Conservation (phyloP, 495 filamentous ascomycete genomes). For the Neurospora pannonica region DNA sequence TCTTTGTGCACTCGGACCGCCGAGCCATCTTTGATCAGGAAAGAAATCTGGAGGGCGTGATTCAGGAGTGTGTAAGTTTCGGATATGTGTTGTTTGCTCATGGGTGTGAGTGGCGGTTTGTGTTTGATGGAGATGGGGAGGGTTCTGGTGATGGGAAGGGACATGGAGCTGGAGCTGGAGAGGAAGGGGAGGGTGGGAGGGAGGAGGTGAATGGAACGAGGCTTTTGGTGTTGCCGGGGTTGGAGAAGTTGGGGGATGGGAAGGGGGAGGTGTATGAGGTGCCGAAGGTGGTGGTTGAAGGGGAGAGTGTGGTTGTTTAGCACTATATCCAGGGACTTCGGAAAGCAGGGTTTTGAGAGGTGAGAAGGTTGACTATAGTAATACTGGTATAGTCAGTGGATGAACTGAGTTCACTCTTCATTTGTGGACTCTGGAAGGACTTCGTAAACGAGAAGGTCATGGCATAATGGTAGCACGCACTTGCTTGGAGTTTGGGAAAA, state of each 20-base stretch:
- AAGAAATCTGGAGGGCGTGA: constrained; percentile 24
- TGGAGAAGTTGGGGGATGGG: neutral
- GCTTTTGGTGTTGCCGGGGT: neutral
- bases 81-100: constrained; percentile 27
- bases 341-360: too few species aligned
- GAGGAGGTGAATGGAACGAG: neutral
- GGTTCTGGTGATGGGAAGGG: too few species aligned
- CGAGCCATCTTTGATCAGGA: constrained; percentile 22
- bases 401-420: neutral
- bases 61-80: constrained; percentile 22
- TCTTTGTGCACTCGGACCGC: constrained; percentile 18
- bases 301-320: neutral
- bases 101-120: constrained; percentile 21
- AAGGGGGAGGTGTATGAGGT: neutral
- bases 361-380: neutral
- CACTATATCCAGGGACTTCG: neutral
- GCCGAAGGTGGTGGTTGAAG: neutral
- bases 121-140: neutral
- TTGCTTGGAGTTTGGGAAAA: neutral
- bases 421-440: neutral
- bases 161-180: too few species aligned
- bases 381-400: neutral
- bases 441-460: neutral
- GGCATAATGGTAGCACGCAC: neutral
- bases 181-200: neutral